Evolutionary conservation across 1,284 basidiomycete genomes (phyloP).

Genomic region (Ustilago sp.): DNA sequence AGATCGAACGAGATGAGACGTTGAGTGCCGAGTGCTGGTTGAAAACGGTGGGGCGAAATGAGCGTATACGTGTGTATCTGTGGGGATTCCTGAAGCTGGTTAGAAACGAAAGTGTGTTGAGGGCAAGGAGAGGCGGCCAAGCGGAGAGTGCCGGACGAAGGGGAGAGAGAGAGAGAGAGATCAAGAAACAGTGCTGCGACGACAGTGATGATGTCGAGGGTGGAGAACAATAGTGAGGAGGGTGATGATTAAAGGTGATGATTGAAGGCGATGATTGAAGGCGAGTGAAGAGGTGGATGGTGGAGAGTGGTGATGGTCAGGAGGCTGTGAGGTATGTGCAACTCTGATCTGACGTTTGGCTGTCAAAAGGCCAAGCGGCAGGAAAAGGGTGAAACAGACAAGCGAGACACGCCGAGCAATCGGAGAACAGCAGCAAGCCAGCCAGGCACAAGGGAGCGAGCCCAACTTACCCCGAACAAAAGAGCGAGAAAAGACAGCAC

Average conservation of each 20-base stretch:
- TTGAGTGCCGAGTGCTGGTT: background rate
- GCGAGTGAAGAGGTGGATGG: too few species aligned
- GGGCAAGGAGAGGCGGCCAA: background rate
- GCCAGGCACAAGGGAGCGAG: background rate
- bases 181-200: too few species aligned
- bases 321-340: background rate
- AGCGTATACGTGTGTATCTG: background rate
- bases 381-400: conserved; percentile 6
- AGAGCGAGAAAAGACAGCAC: too few species aligned
- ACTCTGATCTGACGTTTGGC: background rate
- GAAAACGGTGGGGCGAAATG: background rate
- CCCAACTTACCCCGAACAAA: conserved; percentile 1
- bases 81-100: background rate
- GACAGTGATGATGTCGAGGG: too few species aligned
- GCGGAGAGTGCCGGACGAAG: background rate
- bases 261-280: background rate
- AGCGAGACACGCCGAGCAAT: conserved; percentile 11
- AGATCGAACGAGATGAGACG: conserved; percentile 5
- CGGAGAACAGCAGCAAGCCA: background rate
- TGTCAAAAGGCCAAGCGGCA: conserved; percentile 5
- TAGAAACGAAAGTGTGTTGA: background rate
- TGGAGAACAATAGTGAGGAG: background rate
- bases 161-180: too few species aligned
- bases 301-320: background rate
- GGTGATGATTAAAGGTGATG: background rate